Base-by-base conservation (phyloP, 2,329 filamentous ascomycete genomes). In the Arachnomyces sp. region DNA sequence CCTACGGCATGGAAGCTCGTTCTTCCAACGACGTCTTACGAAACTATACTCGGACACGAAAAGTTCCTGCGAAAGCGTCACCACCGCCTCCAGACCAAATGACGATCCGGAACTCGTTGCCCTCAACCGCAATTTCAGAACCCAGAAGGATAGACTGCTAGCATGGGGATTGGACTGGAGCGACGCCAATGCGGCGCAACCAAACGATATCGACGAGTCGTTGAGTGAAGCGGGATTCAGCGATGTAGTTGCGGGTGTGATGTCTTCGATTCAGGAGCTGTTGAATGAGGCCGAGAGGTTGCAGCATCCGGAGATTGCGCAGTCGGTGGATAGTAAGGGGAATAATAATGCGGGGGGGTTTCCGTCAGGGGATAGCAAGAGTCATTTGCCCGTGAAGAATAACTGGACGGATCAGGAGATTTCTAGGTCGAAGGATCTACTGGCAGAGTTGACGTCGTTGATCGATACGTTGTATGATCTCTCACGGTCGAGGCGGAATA, bases 101-200 rank as follows among this genome's bases (percentile, higher is more conserved):
- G 65, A 68, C 39, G 63, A 66, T 38, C 74, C 72, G 28, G 74
- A 79, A 42, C 67, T 77, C 9, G 66, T 71, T 16, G 68, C 70
- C 18, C 62, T 81, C 29, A 72, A 79, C 48, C 70, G 71, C 43
- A 77, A 75, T 49, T 77, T 77, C 52, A 67, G 74, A 43, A 78
- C 77, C 39, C 77, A 82, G 53, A 77, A 78, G 53, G 76, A 81
- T 55, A 65, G 78, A 14, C 63, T 81, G 35, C 68, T 80, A 31
- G 72, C 77, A 25, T 82, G 78, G 78, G 78, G 77, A 34, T 61
- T 81, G 43, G 75, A 80, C 55, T 82, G 78, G 78, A 78, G 71
- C 57, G 77, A 81, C 54, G 76, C 73, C 43, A 72, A 69, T 49
- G 72, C 71, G 44, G 68, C 67, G 12, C 63, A 69, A 38, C 69